A percentile compares a stretch with the other conserved stretches of the same genome.
Evolutionary conservation across 805 yeast genomes (phyloP).

Genomic region (Torulaspora indica): DNA sequence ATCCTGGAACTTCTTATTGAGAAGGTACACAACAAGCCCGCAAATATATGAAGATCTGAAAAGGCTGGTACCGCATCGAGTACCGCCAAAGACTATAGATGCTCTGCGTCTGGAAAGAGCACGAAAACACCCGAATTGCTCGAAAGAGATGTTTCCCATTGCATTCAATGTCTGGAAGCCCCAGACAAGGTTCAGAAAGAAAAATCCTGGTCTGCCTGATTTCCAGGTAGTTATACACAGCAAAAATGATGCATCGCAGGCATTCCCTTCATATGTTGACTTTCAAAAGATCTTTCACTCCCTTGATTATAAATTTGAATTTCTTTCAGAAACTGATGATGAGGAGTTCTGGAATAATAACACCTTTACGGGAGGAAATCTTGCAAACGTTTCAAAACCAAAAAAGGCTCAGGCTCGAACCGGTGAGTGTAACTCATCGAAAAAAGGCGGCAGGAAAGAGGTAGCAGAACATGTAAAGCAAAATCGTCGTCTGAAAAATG

Average conservation of each 20-base stretch:
- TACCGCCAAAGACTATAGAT: constrained; percentile 9
- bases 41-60: constrained; percentile 34
- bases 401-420: constrained; percentile 8
- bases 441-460: constrained; percentile 17
- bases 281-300: constrained; percentile 38
- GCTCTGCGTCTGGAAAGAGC: constrained; percentile 2
- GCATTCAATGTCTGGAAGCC: constrained; percentile 85
- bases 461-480: constrained; percentile 33
- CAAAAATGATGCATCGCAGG: constrained; percentile 34
- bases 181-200: constrained; percentile 60
- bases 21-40: constrained; percentile 25
- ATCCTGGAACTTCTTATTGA: constrained; percentile 19
- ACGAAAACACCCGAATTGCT: background rate
- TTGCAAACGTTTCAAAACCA: constrained; percentile 13
- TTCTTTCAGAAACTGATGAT: constrained; percentile 29
- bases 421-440: background rate
- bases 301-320: constrained; percentile 33
- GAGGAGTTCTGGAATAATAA: constrained; percentile 21
- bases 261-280: constrained; percentile 46
- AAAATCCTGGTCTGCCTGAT: constrained; percentile 66
- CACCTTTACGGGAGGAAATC: constrained; percentile 18
- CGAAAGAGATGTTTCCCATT: constrained; percentile 24
- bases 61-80: constrained; percentile 25
- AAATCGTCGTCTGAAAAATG: constrained; percentile 44
- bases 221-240: constrained; percentile 62